These are phyloP conservation scores for Passiflora organensis DNA, from an alignment of 345 rosid genomes.

Conservation along the genomic window DNA sequence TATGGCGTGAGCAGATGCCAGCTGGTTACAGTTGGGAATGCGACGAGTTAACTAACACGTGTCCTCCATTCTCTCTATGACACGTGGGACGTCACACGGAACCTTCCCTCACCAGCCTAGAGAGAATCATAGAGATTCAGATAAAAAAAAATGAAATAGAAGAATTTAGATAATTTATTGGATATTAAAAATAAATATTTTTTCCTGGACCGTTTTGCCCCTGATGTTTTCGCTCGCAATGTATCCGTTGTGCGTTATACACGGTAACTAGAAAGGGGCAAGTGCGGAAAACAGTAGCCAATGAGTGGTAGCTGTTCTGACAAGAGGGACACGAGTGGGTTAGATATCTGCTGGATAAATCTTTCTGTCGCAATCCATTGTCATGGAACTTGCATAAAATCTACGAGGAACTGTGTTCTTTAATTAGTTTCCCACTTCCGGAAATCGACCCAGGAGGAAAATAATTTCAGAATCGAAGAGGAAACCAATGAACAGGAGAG, in stretches of 20 bases:
- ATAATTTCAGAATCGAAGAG: no score
- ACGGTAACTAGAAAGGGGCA: no score
- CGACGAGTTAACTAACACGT: conserved; percentile 3
- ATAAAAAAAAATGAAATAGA: no score
- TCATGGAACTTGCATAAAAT: no score
- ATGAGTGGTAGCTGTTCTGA: background rate
- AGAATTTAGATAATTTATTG: no score
- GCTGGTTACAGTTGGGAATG: conserved; percentile 14
- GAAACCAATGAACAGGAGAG: no score
- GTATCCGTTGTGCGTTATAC: no score
- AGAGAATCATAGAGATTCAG: no score
- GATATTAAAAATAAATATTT: no score
- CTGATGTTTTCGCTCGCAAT: background rate
- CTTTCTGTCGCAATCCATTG: conserved; percentile 1
- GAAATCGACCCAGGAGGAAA: no score
- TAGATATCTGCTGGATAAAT: background rate
- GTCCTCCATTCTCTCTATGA: background rate
- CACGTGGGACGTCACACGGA: conserved; percentile 11
- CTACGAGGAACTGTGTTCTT: no score
- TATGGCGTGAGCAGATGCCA: conserved; percentile 10
- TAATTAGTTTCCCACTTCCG: background rate
- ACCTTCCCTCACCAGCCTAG: background rate
- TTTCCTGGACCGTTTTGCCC: conserved; percentile 2
- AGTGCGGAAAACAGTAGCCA: background rate
- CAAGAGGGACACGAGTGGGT: background rate